Base-by-base conservation (phyloP, 1,284 basidiomycete species). In the Leccinum solheimii region DNA sequence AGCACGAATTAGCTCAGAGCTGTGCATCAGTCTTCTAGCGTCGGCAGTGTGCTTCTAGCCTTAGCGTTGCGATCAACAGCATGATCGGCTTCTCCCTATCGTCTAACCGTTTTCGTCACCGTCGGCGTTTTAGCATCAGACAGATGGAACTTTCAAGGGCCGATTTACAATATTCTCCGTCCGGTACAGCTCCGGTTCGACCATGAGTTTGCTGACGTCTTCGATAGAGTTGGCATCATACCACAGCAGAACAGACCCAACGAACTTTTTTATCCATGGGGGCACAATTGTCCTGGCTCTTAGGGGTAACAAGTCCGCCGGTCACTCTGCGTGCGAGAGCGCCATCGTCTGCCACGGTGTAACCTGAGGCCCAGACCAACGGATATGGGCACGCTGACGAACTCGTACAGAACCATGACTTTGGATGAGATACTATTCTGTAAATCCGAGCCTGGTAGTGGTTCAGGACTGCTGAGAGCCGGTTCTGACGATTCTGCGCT, bases 131-230 rank as follows among this genome's bases (percentile, higher is more conserved):
- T 45, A 5, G 53, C 5, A 34, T 52, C 56, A 19, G 56, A 13
- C 38, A 40, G 62, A 56, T 45, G 11, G 10, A 27, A 55, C 32
- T 19, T 14, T 50, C 27, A 30, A 30, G 61, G 21, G 32, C n/a
- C 58, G 9, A 80, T 83, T 76, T 66, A 86, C 85, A 51, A 86
- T 84, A 43, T 78, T 79, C 61, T 77, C 75, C 16, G 77, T 83
- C 72, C 82, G 84, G 67, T 86, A 87, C 5, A 85, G 67, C 66
- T 87, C 85, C 30, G 68, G 66, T 66, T 85, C 79, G 21, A 86
- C 73, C 53, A 40, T 40, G 21, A 45, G 67, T 59, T 76, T 76
- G 67, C 72, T 79, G 40, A 79, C 83, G 19, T 78, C 77, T 34
- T 79, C 80, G 45, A 86, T 67, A 7, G 71, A 81, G 59, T 79